Base-by-base conservation (phyloP, 2,329 filamentous ascomycete species). In the Diaporthe vaccinii region DNA sequence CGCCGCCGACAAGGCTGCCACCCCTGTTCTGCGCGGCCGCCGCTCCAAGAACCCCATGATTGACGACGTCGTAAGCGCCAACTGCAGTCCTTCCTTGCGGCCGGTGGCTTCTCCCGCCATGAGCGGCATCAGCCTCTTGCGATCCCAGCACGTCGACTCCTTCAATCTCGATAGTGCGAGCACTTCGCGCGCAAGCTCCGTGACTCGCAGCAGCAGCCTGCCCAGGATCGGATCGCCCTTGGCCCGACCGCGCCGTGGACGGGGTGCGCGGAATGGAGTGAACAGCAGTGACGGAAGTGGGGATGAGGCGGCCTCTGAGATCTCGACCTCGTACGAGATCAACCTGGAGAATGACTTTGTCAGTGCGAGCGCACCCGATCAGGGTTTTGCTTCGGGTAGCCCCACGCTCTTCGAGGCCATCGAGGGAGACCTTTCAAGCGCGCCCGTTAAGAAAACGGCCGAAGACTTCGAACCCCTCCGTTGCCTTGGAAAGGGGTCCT, bases 401-500 rank as follows among this genome's bases (percentile, higher is more conserved):
- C 67, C 57, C 36, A 57, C 78, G n/a, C 73, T 85, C 78, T 81
- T 85, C 74, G 85, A 87, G 46, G 85, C 85, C 8, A 80, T 89
- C 59, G 91, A 91, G 79, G 89, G 90, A 36, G 88, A 89, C 22
- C 83, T 91, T 73, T 84, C 89, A 79, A 77, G 59, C 39, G 81
- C 88, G 80, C 82, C 87, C 76, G 91, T 94, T 78, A 98, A 99
- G 87, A 98, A 98, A 93, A 93, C 93, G 12, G 93, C 95, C 2
- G 91, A 93, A 15, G 97, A 99, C 83, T 99, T 99, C 82, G 93
- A 98, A 80, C 92, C 94, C 15, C 86, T 99, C 69, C 94, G 95
- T 68, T 98, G 96, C 83, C 92, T 99, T 31, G 97, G 97, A 74
- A 98, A 98, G 83, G 97, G 97, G 67, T 95, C 97, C 20, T 99